Percentiles rank a stretch among this genome's conserved stretches.
Evolutionary conservation across 768 basidiomycete genomes (phyloP).

Genomic region (Leucocoprinus leucothites): DNA sequence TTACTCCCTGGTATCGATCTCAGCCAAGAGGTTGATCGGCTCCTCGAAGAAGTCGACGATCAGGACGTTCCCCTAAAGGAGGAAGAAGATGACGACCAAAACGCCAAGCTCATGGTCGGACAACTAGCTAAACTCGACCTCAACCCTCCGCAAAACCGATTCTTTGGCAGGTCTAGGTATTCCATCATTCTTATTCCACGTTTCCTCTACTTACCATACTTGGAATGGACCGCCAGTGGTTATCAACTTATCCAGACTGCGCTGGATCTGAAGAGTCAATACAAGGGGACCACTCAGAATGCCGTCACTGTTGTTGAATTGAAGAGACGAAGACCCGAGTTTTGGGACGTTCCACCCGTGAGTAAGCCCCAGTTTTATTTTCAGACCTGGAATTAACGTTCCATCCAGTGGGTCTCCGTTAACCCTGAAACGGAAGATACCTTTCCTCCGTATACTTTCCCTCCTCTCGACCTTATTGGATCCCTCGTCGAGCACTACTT

Average conservation of each 20-base stretch:
- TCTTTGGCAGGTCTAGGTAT: constrained; percentile 49
- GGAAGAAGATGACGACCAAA: constrained; percentile 27
- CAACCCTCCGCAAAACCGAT: constrained; percentile 36
- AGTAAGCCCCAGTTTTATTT: constrained; percentile 15
- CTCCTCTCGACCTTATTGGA: constrained; percentile 49
- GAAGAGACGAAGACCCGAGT: constrained; percentile 38
- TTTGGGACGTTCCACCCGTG: constrained; percentile 48
- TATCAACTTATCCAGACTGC: constrained; percentile 52
- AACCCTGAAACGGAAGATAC: constrained; percentile 21
- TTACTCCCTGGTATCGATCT: constrained; percentile 61
- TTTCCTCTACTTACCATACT: not conserved
- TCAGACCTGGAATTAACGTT: too few species aligned
- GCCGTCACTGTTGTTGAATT: constrained; percentile 20
- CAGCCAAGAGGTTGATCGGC: constrained; percentile 50
- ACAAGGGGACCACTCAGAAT: constrained; percentile 34
- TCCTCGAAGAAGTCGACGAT: constrained; percentile 34
- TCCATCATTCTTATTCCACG: not conserved
- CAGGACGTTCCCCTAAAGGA: constrained; percentile 29
- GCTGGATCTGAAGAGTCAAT: constrained; percentile 54
- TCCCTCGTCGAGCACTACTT: constrained; percentile 70
- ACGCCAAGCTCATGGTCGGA: constrained; percentile 22
- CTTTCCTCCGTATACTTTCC: constrained; percentile 38
- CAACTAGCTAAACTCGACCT: constrained; percentile 34
- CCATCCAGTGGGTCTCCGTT: constrained; percentile 29
- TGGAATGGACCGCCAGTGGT: constrained; percentile 31